Percentiles rank a stretch among this genome's conserved stretches.
Evolutionary conservation across 306 rosid genomes (phyloP).

Genomic region (Prosopis cineraria): DNA sequence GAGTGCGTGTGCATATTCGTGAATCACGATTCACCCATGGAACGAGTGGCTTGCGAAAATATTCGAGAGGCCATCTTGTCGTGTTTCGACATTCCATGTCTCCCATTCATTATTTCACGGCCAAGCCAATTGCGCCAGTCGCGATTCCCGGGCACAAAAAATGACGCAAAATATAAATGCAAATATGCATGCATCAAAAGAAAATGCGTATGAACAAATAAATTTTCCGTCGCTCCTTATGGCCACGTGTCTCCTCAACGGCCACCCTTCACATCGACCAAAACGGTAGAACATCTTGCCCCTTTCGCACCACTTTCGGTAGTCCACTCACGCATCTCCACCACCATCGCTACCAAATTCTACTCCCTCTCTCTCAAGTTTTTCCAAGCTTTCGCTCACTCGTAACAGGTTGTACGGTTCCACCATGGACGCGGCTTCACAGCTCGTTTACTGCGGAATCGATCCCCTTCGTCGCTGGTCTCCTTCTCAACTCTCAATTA

Average conservation of each 20-base stretch:
- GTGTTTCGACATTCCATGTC: neutral
- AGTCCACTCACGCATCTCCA: neutral
- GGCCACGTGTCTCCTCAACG: neutral
- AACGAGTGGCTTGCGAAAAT: neutral
- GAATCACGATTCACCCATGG: neutral
- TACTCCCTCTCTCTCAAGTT: neutral
- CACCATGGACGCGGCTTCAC: slow-evolving; percentile 81
- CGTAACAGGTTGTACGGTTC: slow-evolving; percentile 3
- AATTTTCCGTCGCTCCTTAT: neutral
- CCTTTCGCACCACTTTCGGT: neutral
- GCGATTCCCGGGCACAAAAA: neutral
- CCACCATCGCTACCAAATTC: neutral
- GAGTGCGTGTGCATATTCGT: neutral
- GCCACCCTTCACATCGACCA: neutral
- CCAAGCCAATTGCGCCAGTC: neutral
- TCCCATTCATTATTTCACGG: neutral
- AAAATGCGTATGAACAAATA: neutral
- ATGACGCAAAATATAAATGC: neutral
- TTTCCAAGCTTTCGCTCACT: slow-evolving; percentile 11
- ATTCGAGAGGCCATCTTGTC: neutral
- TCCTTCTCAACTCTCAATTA: slow-evolving; percentile 35
- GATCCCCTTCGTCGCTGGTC: slow-evolving; percentile 48
- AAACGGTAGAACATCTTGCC: neutral
- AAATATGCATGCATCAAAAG: neutral
- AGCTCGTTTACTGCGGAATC: slow-evolving; percentile 64